Evolutionary conservation across 345 rosid species (phyloP).

Genomic region (Brassica carinata): DNA sequence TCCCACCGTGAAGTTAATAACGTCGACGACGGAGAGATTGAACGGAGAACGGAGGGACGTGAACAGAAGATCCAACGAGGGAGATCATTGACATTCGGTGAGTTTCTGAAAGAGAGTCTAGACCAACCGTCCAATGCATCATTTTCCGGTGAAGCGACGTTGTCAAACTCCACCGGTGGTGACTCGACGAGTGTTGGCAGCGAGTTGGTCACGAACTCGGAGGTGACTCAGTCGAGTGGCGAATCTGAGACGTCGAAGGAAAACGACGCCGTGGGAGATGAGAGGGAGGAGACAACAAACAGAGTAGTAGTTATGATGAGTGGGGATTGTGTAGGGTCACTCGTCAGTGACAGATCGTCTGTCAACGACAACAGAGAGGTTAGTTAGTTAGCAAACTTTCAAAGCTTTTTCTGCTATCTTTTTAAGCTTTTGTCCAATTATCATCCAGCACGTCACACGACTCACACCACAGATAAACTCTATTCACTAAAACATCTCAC

Average conservation of each 20-base stretch:
- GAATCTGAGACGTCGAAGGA: background rate
- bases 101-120: conserved; percentile 48
- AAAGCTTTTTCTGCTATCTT: background rate
- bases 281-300: background rate
- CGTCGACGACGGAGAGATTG: conserved; percentile 24
- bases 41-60: conserved; percentile 35
- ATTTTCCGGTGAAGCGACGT: conserved; percentile 22
- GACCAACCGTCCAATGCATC: conserved; percentile 24
- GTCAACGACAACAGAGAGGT: conserved; percentile 49
- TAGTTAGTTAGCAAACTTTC: conserved; percentile 21
- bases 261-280: conserved; percentile 43
- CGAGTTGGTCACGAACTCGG: conserved; percentile 41
- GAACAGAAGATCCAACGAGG: no score
- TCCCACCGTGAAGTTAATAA: background rate
- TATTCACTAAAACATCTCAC: background rate
- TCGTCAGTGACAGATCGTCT: conserved; percentile 50
- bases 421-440: background rate
- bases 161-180: background rate
- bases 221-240: conserved; percentile 24
- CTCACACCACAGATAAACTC: no score
- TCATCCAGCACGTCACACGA: background rate
- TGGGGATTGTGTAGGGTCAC: conserved; percentile 49
- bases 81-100: conserved; percentile 29
- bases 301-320: conserved; percentile 33
- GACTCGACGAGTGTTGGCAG: conserved; percentile 34